Evolutionary conservation across 139 green algal genomes (phyloP).

Genomic region (Chlamydomonas sp.): DNA sequence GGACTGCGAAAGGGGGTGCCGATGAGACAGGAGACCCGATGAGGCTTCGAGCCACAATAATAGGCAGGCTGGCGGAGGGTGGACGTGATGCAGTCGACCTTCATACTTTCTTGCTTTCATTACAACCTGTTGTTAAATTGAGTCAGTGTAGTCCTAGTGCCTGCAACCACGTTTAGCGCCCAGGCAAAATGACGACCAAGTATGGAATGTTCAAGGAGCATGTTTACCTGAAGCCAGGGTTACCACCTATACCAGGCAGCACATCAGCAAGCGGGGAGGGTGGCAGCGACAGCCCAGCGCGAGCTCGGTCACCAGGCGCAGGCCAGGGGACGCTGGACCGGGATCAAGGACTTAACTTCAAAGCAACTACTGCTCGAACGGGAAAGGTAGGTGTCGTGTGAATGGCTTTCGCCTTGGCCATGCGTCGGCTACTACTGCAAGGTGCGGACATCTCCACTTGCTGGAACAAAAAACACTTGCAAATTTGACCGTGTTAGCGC

Average conservation of each 20-base stretch:
- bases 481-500: background rate
- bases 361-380: slow-evolving; percentile 17
- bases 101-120: background rate
- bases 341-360: slow-evolving; percentile 61
- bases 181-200: slow-evolving; percentile 33
- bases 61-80: too few species aligned
- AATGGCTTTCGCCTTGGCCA: too few species aligned
- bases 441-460: too few species aligned
- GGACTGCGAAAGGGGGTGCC: too few species aligned
- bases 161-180: background rate
- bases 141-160: background rate
- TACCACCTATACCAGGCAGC: background rate
- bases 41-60: too few species aligned
- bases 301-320: background rate
- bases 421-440: too few species aligned
- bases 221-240: slow-evolving; percentile 25
- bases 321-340: background rate
- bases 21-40: too few species aligned
- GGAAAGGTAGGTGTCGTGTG: slow-evolving; percentile 49
- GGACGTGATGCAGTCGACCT: too few species aligned
- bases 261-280: background rate
- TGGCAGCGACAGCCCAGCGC: background rate
- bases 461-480: too few species aligned
- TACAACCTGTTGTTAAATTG: background rate
- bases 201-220: slow-evolving; percentile 62